A percentile compares a stretch with the other conserved stretches of the same genome.
Conservation (phyloP, 345 rosid genomes). For the Eucalyptus sideroxylon region DNA sequence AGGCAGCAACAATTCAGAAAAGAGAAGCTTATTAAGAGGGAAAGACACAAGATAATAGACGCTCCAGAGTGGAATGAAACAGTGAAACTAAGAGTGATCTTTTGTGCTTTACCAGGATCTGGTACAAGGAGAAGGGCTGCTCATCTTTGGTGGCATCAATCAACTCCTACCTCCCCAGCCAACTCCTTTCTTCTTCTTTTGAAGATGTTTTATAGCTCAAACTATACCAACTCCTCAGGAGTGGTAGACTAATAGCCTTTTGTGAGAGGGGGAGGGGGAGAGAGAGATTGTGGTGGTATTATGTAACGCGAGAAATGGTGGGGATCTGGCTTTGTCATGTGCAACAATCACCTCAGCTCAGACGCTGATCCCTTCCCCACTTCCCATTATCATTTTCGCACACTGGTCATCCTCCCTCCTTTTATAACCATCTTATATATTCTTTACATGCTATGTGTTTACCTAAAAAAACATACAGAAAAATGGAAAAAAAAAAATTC, state of each 20-base stretch:
- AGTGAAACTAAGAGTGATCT: neutral
- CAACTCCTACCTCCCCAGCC: conserved; percentile 2
- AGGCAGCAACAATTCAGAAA: neutral
- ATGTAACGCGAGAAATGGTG: neutral
- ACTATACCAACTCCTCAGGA: neutral
- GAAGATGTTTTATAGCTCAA: neutral
- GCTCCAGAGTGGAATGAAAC: neutral
- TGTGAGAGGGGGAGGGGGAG: neutral
- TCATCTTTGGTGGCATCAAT: neutral
- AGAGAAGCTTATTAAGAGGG: neutral
- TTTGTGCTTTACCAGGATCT: neutral
- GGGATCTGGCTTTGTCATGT: neutral
- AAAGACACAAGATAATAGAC: neutral
- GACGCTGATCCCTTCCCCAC: neutral
- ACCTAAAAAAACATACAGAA: neutral
- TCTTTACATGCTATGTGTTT: neutral
- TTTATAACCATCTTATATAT: neutral
- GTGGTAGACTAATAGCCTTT: neutral
- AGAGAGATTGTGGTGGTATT: neutral
- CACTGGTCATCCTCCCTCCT: neutral
- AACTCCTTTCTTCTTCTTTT: neutral
- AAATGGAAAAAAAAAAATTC: neutral
- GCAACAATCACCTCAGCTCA: neutral
- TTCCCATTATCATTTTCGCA: neutral
- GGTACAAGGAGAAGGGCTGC: neutral